These are phyloP conservation scores for Lepidium africanum DNA, from an alignment of 345 rosid species.

Conservation along the genomic window DNA sequence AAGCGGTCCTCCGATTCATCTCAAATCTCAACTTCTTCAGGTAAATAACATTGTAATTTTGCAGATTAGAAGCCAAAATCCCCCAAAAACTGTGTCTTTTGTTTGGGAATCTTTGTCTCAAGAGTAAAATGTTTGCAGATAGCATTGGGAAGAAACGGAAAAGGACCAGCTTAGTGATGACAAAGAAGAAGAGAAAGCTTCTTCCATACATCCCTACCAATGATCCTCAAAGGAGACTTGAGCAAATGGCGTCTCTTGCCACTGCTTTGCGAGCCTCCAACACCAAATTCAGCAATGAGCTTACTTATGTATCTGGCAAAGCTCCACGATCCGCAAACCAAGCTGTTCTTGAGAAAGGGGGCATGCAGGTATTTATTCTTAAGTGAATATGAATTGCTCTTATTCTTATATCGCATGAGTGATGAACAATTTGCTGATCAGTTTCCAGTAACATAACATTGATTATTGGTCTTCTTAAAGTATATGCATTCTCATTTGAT, in stretches of 20 bases:
- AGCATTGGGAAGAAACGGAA: slow-evolving; percentile 49
- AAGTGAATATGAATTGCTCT: not conserved
- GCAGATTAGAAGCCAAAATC: not conserved
- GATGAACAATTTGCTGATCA: not conserved
- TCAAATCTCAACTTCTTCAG: slow-evolving; percentile 28
- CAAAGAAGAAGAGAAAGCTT: slow-evolving; percentile 70
- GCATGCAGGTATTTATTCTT: slow-evolving; percentile 66
- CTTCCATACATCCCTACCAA: slow-evolving; percentile 60
- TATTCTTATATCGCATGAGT: not conserved
- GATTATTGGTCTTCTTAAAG: not conserved
- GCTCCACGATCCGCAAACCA: slow-evolving; percentile 62
- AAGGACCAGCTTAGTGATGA: slow-evolving; percentile 43
- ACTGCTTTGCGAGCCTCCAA: slow-evolving; percentile 64
- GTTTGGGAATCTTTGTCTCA: not conserved
- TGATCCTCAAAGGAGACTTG: slow-evolving; percentile 52
- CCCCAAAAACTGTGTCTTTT: not conserved
- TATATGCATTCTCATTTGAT: not conserved
- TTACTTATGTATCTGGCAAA: slow-evolving; percentile 59
- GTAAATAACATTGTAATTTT: slow-evolving; percentile 15
- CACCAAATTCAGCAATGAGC: slow-evolving; percentile 57
- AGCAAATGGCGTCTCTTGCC: slow-evolving; percentile 93
- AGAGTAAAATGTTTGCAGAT: slow-evolving; percentile 27
- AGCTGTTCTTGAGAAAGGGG: slow-evolving; percentile 65
- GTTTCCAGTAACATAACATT: not conserved
- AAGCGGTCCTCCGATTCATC: slow-evolving; percentile 32